Evolutionary conservation across 305 asterid genomes (phyloP).

Genomic region (Solanum hybrid): DNA sequence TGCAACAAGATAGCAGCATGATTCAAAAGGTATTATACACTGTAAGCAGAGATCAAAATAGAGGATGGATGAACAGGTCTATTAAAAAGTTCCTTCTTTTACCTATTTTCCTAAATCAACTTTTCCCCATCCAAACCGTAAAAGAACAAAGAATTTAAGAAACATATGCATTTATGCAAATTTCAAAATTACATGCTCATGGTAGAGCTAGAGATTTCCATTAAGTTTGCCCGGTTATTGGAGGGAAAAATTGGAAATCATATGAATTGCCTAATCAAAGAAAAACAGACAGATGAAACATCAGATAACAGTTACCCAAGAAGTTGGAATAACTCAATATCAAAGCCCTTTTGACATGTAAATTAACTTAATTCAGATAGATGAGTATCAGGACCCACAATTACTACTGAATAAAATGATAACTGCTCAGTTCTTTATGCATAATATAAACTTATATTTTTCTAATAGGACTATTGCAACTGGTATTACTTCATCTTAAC

Average conservation of each 20-base stretch:
- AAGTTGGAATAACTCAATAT: background rate
- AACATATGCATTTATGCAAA: background rate
- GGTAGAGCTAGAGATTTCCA: background rate
- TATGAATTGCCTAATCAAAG: background rate
- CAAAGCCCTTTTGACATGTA: background rate
- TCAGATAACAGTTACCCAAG: background rate
- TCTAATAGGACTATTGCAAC: background rate
- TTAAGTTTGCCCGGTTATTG: background rate
- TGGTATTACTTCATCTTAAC: background rate
- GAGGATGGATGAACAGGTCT: background rate
- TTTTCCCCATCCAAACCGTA: background rate
- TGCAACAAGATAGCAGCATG: background rate
- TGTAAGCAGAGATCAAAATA: background rate
- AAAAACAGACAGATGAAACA: background rate
- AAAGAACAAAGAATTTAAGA: background rate
- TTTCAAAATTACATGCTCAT: background rate
- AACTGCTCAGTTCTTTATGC: background rate
- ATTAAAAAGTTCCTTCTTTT: background rate
- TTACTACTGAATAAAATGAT: background rate
- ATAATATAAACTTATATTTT: background rate
- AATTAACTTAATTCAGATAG: background rate
- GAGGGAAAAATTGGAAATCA: background rate
- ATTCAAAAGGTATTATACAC: background rate
- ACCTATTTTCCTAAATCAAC: background rate
- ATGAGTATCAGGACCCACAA: background rate